These are phyloP conservation scores for Teunomyces funiuensis DNA, from an alignment of 805 yeast species.

Conservation along the genomic window DNA sequence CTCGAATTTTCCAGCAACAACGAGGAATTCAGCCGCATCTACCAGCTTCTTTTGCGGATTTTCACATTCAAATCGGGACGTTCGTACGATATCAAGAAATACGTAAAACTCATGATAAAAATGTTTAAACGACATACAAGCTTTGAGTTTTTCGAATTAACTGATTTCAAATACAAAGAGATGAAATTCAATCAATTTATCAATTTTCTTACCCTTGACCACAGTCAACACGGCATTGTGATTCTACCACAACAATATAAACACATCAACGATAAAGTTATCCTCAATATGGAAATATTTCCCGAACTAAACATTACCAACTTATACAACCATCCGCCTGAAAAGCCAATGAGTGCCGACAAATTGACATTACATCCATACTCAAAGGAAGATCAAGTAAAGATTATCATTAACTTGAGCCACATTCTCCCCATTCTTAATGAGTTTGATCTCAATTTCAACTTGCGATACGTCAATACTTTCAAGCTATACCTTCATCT, in stretches of 20 bases:
- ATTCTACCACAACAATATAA: constrained; percentile 17
- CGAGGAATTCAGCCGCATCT: constrained; percentile 18
- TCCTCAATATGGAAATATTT: constrained; percentile 16
- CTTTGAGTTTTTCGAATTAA: constrained; percentile 20
- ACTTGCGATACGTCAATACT: constrained; percentile 19
- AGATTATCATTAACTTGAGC: constrained; percentile 14
- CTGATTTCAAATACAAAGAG: constrained; percentile 17
- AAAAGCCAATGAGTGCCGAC: neutral
- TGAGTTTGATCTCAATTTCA: constrained; percentile 27
- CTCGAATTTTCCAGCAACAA: constrained; percentile 19
- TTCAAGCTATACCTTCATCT: constrained; percentile 24
- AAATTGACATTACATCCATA: constrained; percentile 9
- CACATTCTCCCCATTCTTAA: constrained; percentile 25
- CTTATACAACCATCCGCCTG: neutral
- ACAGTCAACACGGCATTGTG: constrained; percentile 8
- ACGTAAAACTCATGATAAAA: constrained; percentile 21
- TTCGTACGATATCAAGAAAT: constrained; percentile 14
- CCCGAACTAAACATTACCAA: constrained; percentile 15
- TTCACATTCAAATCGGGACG: constrained; percentile 15
- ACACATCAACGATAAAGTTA: constrained; percentile 12
- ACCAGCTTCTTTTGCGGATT: constrained; percentile 23
- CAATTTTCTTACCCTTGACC: constrained; percentile 18
- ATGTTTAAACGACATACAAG: constrained; percentile 19
- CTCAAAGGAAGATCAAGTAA: constrained; percentile 15
- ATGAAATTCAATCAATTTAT: constrained; percentile 16